Percentiles rank a stretch among this genome's conserved stretches.
Evolutionary conservation across 805 yeast species (phyloP).

Genomic region (Clavispora santaluciae): DNA sequence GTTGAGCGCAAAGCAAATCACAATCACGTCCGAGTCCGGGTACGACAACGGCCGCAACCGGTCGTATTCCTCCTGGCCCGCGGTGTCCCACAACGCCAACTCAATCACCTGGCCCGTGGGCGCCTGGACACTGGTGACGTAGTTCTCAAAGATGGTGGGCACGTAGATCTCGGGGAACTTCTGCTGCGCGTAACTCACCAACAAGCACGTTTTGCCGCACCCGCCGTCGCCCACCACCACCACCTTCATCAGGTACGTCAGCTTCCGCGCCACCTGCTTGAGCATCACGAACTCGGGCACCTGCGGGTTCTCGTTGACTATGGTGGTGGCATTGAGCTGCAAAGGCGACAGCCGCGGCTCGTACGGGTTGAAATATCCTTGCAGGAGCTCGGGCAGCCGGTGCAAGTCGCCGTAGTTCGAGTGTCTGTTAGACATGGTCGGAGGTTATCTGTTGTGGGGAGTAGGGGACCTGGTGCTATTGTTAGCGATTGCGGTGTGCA

Average conservation of each 20-base stretch:
- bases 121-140: constrained; percentile 59
- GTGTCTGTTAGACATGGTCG: constrained; percentile 7
- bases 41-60: constrained; percentile 74
- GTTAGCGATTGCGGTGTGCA: not conserved
- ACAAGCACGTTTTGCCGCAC: constrained; percentile 81
- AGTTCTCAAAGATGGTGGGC: constrained; percentile 82
- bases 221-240: constrained; percentile 90
- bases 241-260: constrained; percentile 42
- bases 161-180: constrained; percentile 68
- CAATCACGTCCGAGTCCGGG: constrained; percentile 70
- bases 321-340: constrained; percentile 15
- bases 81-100: constrained; percentile 83
- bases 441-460: not conserved
- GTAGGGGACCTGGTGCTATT: not conserved
- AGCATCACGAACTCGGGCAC: constrained; percentile 33
- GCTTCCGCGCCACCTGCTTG: constrained; percentile 15
- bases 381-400: constrained; percentile 10
- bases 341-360: constrained; percentile 13
- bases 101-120: constrained; percentile 78
- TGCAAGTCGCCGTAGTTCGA: constrained; percentile 3
- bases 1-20: constrained; percentile 73
- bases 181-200: constrained; percentile 64
- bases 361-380: constrained; percentile 16
- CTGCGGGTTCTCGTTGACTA: constrained; percentile 33
- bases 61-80: constrained; percentile 85